Base-by-base conservation (phyloP, 139 green algal species). In the Ettlia oleoabundans region DNA sequence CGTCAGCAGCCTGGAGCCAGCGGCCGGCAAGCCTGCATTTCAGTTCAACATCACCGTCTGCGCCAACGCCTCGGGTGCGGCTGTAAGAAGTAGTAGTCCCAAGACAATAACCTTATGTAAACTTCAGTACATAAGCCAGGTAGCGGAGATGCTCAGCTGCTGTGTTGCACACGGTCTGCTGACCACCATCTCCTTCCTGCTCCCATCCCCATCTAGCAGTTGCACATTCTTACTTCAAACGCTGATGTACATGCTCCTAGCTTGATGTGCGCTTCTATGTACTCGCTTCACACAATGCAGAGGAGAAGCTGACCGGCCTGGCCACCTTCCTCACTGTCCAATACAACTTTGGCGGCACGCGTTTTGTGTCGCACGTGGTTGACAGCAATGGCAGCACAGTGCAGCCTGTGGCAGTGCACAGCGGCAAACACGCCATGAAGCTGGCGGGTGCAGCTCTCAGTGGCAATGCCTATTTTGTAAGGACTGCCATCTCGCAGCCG, bases 1-100 rank as follows among this genome's bases (percentile, higher is more conserved):
- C 35, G 19, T 80, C 37, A 80, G 73, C 73, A 26, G 42, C 18
- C 53, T 80, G 35, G 73, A 52, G 53, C 21, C 53, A 26, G 10
- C 37, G 65, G 32, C 35, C 4, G 13, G 7, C 65, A 51, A 5
- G 1, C 5, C 73, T 28, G 35, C 37, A 0, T 80, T 55, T 35
- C 8, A 22, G 7, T 80, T 80, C 53, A 80, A 80, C 73, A 40
- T 80, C 53, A 80, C 53, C 38, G 8, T 80, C 3, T 72, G 65
- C 65, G 35, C 65, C 1, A 33, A 26, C 2, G 65, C 65, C 4
- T 18, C 65, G 21, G 33, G 33, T 69, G 63, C 63, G 63, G 4
- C n/a, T n/a, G n/a, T n/a, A n/a, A n/a, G n/a, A n/a, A n/a, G n/a
- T n/a, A n/a, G n/a, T n/a, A n/a, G n/a, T n/a, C n/a, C n/a, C n/a